Evolutionary conservation across 176 grass and related monocot species (phyloP).

Genomic region (Zea mays): Zm-B73-REFERENCE-NAM-5.0 NC_050097.1:122079001-122079500

Average conservation of each 20-base stretch:
- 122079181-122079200: background rate
- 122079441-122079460: conserved; percentile 14
- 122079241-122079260: conserved; percentile 14
- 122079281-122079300: conserved; percentile 97
- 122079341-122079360: conserved; percentile 64
- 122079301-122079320: conserved; percentile 77
- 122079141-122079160: background rate
- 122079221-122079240: background rate
- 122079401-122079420: conserved; percentile 64
- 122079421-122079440: conserved; percentile 7
- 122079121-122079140: conserved; percentile 17
- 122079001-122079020: conserved; percentile 22
- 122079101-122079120: conserved; percentile 42
- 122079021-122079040: conserved; percentile 27
- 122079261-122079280: conserved; percentile 75
- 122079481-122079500: conserved; percentile 7
- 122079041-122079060: conserved; percentile 51
- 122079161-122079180: background rate
- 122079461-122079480: conserved; percentile 6
- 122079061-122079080: conserved; percentile 75
- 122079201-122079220: conserved; percentile 15
- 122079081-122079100: conserved; percentile 83
- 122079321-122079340: conserved; percentile 74
- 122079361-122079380: conserved; percentile 92
- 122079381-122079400: conserved; percentile 81